These are phyloP conservation scores for Picochlorum sp. DNA, from an alignment of 139 green algal genomes.

Conservation along the genomic window DNA sequence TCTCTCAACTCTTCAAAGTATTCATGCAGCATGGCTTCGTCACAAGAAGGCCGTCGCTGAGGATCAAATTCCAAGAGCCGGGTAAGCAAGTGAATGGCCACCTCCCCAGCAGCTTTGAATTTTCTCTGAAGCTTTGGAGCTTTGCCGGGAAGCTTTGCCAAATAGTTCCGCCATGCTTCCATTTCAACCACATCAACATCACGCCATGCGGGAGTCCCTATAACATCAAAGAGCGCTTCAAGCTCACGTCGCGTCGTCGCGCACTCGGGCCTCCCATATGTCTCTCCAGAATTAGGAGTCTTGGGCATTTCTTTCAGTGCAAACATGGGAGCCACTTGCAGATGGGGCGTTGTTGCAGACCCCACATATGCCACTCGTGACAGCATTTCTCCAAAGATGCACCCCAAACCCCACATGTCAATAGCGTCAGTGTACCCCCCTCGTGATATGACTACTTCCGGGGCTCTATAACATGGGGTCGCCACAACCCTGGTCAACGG, in stretches of 20 bases:
- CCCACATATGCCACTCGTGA: slow-evolving; percentile 62
- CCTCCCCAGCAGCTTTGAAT: slow-evolving; percentile 59
- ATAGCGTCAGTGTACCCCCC: slow-evolving; percentile 64
- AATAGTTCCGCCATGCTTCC: slow-evolving; percentile 63
- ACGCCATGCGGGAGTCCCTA: slow-evolving; percentile 75
- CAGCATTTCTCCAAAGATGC: slow-evolving; percentile 87
- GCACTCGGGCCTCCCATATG: slow-evolving; percentile 25
- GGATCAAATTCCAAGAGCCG: slow-evolving; percentile 86
- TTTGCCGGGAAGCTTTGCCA: slow-evolving; percentile 43
- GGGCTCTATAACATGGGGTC: slow-evolving; percentile 45
- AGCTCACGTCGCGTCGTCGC: slow-evolving; percentile 57
- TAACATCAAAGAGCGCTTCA: slow-evolving; percentile 74
- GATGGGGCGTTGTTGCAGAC: slow-evolving; percentile 55
- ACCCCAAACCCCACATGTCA: slow-evolving; percentile 73
- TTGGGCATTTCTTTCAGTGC: slow-evolving; percentile 52
- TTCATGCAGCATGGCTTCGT: slow-evolving; percentile 74
- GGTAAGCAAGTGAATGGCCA: slow-evolving; percentile 69
- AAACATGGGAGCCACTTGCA: slow-evolving; percentile 75
- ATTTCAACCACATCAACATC: slow-evolving; percentile 61
- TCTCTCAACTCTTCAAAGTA: slow-evolving; percentile 48
- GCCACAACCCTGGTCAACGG: slow-evolving; percentile 65
- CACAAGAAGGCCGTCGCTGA: slow-evolving; percentile 28
- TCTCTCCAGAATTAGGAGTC: slow-evolving; percentile 44
- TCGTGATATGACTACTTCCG: slow-evolving; percentile 57
- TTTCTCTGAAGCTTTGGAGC: slow-evolving; percentile 50